Conservation (phyloP, 129 eudicot species). For the Smallanthus sonchifolius region DNA sequence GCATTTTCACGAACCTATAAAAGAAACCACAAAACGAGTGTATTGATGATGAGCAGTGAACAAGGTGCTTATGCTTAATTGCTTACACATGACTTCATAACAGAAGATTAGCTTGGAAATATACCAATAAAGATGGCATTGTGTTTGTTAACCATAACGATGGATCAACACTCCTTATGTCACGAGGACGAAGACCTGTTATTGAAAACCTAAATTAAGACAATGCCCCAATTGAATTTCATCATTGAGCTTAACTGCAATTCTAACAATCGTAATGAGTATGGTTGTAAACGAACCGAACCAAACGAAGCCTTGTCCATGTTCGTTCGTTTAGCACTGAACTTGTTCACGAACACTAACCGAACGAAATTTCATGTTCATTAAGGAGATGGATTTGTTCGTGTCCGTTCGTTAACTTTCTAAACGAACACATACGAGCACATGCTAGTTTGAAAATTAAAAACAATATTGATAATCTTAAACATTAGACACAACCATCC, state of each 20-base stretch:
- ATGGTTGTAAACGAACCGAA: no score
- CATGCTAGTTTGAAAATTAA: no score
- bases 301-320: no score
- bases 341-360: no score
- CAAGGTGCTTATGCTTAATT: constrained; percentile 1
- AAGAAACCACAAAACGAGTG: constrained; percentile 11
- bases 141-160: constrained; percentile 94
- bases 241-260: not conserved
- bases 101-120: constrained; percentile 11
- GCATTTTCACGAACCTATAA: constrained; percentile 91
- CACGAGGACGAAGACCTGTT: constrained; percentile 96
- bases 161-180: constrained; percentile 95
- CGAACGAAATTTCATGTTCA: no score
- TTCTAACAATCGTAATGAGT: not conserved
- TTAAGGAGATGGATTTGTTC: no score
- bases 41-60: not conserved
- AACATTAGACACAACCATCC: no score
- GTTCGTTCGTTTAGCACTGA: no score
- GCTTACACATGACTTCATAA: constrained; percentile 32
- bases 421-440: no score
- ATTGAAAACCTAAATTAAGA: constrained; percentile 12
- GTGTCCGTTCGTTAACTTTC: no score
- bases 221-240: constrained; percentile 11
- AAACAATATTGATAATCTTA: no score
- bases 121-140: constrained; percentile 95